phyloP scores from a whole-genome alignment of 331 rosid genomes.

The Pyracantha coccinea region DNA sequence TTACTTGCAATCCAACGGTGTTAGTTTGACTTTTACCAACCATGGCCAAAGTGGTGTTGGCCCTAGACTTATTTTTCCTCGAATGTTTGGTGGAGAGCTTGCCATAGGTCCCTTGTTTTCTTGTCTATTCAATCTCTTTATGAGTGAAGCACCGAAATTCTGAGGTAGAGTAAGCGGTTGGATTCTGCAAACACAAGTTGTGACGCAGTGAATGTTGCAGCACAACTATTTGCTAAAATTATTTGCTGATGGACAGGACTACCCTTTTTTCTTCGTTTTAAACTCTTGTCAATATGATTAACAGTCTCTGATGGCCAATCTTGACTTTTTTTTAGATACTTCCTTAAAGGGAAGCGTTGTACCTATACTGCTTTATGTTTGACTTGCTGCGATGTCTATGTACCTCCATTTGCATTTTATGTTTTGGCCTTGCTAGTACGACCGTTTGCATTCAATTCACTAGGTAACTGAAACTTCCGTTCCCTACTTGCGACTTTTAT shows the following conservation, averaged over 20 bases:
- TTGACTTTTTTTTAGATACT: neutral
- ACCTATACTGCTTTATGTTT: neutral
- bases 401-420: neutral
- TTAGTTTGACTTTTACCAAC: neutral
- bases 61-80: neutral
- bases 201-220: neutral
- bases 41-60: neutral
- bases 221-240: neutral
- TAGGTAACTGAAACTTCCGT: neutral
- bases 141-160: neutral
- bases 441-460: neutral
- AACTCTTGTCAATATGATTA: neutral
- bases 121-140: neutral
- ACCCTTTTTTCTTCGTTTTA: neutral
- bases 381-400: neutral
- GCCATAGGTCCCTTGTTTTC: neutral
- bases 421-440: neutral
- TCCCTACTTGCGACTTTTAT: neutral
- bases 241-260: neutral
- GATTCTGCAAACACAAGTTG: neutral
- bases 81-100: neutral
- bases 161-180: neutral
- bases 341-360: neutral
- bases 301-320: neutral
- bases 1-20: neutral